These are phyloP conservation scores for Ophiostoma piceae DNA, from an alignment of 2,329 filamentous ascomycete genomes.

Conservation along the genomic window DNA sequence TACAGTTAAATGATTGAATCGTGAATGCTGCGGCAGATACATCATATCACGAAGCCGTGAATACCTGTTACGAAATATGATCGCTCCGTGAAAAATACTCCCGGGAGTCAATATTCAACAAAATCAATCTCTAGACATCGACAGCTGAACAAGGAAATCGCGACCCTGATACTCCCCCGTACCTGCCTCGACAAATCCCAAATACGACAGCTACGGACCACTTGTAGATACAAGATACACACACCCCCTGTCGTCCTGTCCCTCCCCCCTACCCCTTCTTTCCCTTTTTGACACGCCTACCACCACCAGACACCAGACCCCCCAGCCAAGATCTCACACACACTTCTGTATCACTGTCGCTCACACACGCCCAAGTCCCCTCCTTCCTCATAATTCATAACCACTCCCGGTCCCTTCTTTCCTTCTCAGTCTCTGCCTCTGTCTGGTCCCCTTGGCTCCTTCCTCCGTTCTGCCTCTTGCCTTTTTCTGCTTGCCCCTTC, in stretches of 20 bases:
- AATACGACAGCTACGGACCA: slow-evolving; percentile 7
- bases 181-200: slow-evolving; percentile 16
- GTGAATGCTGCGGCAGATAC: neutral
- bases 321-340: slow-evolving; percentile 38
- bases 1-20: neutral
- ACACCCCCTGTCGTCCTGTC: slow-evolving; percentile 16
- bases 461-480: too few species aligned
- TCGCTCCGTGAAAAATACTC: neutral
- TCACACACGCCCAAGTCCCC: slow-evolving; percentile 27
- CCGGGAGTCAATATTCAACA: neutral
- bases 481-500: too few species aligned
- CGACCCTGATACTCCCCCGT: slow-evolving; percentile 7
- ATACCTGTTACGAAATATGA: neutral
- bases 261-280: slow-evolving; percentile 17
- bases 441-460: too few species aligned
- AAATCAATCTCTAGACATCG: neutral
- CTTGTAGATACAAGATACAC: neutral
- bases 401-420: slow-evolving; percentile 21
- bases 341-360: slow-evolving; percentile 37
- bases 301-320: slow-evolving; percentile 15
- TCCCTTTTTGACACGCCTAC: slow-evolving; percentile 17
- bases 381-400: slow-evolving; percentile 36
- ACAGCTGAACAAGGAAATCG: neutral
- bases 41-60: neutral
- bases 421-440: slow-evolving; percentile 9